A percentile compares a stretch with the other conserved stretches of the same genome.
phyloP scores from a whole-genome alignment of 345 rosid species.

The Linum usitatissimum region DNA sequence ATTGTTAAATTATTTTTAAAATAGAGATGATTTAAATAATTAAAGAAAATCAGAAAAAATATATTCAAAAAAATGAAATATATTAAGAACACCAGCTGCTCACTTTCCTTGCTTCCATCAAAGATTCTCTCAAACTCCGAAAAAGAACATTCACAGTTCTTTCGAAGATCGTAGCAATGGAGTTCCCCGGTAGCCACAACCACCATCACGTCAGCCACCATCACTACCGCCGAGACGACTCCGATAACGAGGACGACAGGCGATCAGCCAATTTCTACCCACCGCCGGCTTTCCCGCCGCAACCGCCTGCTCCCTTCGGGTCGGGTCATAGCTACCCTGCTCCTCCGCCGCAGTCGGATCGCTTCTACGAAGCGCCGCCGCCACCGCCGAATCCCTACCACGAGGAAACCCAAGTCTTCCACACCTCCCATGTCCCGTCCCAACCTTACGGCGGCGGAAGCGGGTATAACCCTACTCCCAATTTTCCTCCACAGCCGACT shows the following conservation, averaged over 20 bases:
- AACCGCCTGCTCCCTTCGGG: slow-evolving; percentile 24
- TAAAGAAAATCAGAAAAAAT: too few relatives aligned
- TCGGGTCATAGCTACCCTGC: slow-evolving; percentile 18
- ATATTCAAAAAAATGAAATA: too few relatives aligned
- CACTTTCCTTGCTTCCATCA: neutral
- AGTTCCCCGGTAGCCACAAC: slow-evolving; percentile 32
- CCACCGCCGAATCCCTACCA: slow-evolving; percentile 13
- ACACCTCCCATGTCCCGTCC: neutral
- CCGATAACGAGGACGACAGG: slow-evolving; percentile 22
- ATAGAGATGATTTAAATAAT: too few relatives aligned
- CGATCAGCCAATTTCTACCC: slow-evolving; percentile 19
- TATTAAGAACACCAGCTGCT: neutral
- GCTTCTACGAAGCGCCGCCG: slow-evolving; percentile 16
- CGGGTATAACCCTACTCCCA: neutral
- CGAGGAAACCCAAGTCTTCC: slow-evolving; percentile 6
- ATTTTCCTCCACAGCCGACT: slow-evolving; percentile 12
- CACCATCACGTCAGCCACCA: slow-evolving; percentile 15
- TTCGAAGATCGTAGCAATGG: slow-evolving; percentile 28
- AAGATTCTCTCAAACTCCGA: neutral
- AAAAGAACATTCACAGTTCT: neutral
- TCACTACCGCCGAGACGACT: slow-evolving; percentile 23
- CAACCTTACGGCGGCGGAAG: neutral
- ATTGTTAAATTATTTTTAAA: too few relatives aligned
- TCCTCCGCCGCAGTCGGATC: slow-evolving; percentile 15
- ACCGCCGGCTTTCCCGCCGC: slow-evolving; percentile 22